A percentile compares a stretch with the other conserved stretches of the same genome.
phyloP scores from a whole-genome alignment of 257 asterid genomes.

The Knoxia roxburghii region DNA sequence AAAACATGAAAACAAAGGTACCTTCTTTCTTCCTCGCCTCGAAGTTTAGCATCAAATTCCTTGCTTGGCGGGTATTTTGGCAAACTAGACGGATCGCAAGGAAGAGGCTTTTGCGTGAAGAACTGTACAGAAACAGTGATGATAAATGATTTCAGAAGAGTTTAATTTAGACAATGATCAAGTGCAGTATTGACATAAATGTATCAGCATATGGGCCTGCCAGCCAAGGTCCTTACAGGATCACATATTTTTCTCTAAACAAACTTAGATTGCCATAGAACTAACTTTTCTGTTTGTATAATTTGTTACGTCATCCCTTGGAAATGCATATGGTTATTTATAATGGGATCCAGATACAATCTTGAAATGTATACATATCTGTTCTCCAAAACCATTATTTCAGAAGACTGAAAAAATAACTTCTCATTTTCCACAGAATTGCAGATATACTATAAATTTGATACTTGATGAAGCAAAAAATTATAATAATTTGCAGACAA shows the following conservation, averaged over 20 bases:
- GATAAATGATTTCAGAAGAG: not conserved
- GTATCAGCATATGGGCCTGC: not conserved
- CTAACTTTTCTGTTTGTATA: not conserved
- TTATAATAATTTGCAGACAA: no score
- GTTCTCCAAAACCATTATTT: no score
- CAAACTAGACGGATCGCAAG: conserved; percentile 45
- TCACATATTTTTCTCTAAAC: not conserved
- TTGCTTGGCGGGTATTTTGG: conserved; percentile 53
- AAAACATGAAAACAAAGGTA: conserved; percentile 9
- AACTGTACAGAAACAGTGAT: conserved; percentile 29
- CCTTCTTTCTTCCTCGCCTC: conserved; percentile 52
- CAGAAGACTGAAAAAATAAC: no score
- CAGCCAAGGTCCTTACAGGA: not conserved
- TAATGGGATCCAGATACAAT: no score
- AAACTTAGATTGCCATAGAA: not conserved
- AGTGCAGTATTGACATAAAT: not conserved
- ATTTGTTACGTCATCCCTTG: not conserved
- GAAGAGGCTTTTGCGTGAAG: conserved; percentile 41
- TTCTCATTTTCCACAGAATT: no score
- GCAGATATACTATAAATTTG: no score
- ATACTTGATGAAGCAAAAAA: no score
- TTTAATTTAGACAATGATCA: not conserved
- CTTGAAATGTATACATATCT: no score
- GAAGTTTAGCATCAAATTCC: conserved; percentile 41
- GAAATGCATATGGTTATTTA: not conserved